These are phyloP conservation scores for Tephrocybe sp. DNA, from an alignment of 768 basidiomycete species.

Conservation along the genomic window DNA sequence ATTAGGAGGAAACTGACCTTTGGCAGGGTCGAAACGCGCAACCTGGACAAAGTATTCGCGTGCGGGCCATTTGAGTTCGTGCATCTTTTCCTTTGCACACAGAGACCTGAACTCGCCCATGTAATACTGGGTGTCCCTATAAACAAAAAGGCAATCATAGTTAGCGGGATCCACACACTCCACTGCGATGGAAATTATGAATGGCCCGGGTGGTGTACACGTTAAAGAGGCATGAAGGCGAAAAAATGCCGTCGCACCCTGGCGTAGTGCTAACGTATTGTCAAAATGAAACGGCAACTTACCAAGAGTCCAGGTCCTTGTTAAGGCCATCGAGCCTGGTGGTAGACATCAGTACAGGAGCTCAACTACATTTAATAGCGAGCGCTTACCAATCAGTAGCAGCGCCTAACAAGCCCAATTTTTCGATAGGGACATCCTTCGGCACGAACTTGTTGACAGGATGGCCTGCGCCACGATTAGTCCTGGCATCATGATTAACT, in stretches of 20 bases:
- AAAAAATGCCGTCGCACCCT: too few species aligned
- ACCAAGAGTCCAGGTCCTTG: constrained; percentile 76
- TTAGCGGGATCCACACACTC: neutral
- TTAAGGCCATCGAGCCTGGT: constrained; percentile 88
- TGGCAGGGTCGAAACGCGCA: constrained; percentile 90
- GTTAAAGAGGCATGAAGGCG: too few species aligned
- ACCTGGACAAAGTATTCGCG: constrained; percentile 89
- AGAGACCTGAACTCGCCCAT: constrained; percentile 84
- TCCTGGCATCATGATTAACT: too few species aligned
- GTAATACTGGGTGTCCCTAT: constrained; percentile 82
- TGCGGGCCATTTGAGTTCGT: constrained; percentile 70
- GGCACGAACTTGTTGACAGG: constrained; percentile 95
- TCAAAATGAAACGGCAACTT: too few species aligned
- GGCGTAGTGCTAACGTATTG: too few species aligned
- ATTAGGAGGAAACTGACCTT: constrained; percentile 27
- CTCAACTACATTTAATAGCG: neutral
- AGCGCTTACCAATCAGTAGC: constrained; percentile 76
- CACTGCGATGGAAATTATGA: neutral
- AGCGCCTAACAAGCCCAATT: constrained; percentile 72
- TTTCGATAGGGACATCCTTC: constrained; percentile 71
- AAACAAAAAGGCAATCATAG: neutral
- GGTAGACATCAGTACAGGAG: constrained; percentile 5
- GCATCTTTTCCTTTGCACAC: constrained; percentile 79
- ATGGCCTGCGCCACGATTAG: constrained; percentile 53
- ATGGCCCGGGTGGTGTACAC: too few species aligned